phyloP scores from a whole-genome alignment of 306 rosid genomes.

The Quercus robur region DNA sequence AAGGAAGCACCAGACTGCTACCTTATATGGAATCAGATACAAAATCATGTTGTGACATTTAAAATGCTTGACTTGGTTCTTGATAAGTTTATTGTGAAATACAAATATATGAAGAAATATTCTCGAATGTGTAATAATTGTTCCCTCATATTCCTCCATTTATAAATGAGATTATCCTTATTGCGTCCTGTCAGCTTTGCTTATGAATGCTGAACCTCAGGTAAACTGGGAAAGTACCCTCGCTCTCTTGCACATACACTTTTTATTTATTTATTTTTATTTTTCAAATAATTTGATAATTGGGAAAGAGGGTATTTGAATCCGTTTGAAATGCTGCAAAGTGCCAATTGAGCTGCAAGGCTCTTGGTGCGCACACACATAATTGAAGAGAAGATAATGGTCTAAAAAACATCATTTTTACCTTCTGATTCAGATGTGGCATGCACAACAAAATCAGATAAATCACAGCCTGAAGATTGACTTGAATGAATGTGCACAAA shows the following conservation, averaged over 20 bases:
- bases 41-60: conserved; percentile 53
- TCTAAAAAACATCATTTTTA: neutral
- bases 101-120: conserved; percentile 53
- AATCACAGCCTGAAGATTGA: neutral
- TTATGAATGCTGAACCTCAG: neutral
- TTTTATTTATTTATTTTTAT: no score
- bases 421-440: neutral
- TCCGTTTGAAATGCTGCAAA: no score
- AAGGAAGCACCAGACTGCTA: conserved; percentile 64
- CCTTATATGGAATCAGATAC: conserved; percentile 44
- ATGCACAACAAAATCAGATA: neutral
- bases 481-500: neutral
- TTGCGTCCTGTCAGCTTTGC: neutral
- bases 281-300: no score
- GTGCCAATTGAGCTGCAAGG: no score
- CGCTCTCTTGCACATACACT: neutral
- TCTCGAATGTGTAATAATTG: conserved; percentile 44
- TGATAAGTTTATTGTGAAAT: conserved; percentile 53
- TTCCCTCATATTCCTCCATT: conserved; percentile 20
- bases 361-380: neutral
- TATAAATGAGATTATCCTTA: conserved; percentile 5
- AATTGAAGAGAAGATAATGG: conserved; percentile 4
- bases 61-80: conserved; percentile 63
- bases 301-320: no score
- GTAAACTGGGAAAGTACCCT: neutral